These are phyloP conservation scores for Lachancea sp. DNA, from an alignment of 805 yeast species.

Conservation along the genomic window DNA sequence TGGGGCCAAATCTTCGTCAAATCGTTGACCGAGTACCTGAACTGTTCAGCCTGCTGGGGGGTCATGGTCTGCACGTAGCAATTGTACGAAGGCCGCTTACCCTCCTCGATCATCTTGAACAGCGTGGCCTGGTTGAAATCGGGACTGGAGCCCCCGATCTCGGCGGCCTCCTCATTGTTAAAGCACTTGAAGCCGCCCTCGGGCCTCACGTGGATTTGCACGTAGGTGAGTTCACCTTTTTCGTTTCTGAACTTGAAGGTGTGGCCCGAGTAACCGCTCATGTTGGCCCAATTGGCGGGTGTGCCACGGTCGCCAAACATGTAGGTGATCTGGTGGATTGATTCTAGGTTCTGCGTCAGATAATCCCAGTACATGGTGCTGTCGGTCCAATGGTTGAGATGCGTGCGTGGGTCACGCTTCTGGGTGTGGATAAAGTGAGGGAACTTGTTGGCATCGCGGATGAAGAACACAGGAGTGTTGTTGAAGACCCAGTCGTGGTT, in stretches of 20 bases:
- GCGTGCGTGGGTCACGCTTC: slow-evolving; percentile 54
- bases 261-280: slow-evolving; percentile 63
- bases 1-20: slow-evolving; percentile 93
- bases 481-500: slow-evolving; percentile 67
- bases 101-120: slow-evolving; percentile 41
- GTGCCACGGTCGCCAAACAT: slow-evolving; percentile 58
- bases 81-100: slow-evolving; percentile 47
- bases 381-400: slow-evolving; percentile 40
- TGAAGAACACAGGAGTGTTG: slow-evolving; percentile 63
- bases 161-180: slow-evolving; percentile 41
- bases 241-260: slow-evolving; percentile 51
- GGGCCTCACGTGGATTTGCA: slow-evolving; percentile 47
- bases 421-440: slow-evolving; percentile 63
- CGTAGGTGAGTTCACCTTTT: slow-evolving; percentile 46
- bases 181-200: slow-evolving; percentile 46
- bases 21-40: slow-evolving; percentile 77
- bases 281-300: slow-evolving; percentile 46
- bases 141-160: slow-evolving; percentile 43
- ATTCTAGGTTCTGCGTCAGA: slow-evolving; percentile 47
- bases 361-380: slow-evolving; percentile 55
- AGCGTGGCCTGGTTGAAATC: slow-evolving; percentile 41
- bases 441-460: slow-evolving; percentile 59
- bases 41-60: slow-evolving; percentile 65
- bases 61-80: slow-evolving; percentile 62
- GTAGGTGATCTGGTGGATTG: slow-evolving; percentile 50